phyloP scores from a whole-genome alignment of 139 green algal genomes.

The Monoraphidium neglectum region DNA sequence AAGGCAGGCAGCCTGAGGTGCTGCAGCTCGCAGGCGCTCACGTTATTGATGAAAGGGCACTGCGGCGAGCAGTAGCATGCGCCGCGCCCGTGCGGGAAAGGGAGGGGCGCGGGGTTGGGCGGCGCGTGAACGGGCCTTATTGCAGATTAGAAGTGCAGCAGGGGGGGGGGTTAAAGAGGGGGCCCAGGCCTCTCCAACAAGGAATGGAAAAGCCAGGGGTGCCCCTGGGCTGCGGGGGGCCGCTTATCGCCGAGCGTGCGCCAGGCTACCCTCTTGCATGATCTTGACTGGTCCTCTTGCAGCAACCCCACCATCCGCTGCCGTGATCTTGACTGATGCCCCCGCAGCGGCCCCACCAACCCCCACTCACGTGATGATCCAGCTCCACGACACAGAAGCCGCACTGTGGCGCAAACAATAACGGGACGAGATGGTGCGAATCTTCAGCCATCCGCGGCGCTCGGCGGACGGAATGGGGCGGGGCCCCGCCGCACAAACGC shows the following conservation, averaged over 20 bases:
- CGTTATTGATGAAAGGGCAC: background rate
- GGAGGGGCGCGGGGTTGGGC: background rate
- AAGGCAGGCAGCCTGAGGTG: too few relatives aligned
- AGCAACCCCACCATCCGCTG: too few relatives aligned
- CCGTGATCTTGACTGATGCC: too few relatives aligned
- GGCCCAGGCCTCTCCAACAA: background rate
- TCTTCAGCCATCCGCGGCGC: too few relatives aligned
- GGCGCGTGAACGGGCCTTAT: background rate
- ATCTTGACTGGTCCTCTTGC: background rate
- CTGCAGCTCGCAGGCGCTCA: too few relatives aligned
- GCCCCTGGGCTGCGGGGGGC: background rate
- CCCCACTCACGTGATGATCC: slow-evolving; percentile 60
- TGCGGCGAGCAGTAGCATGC: background rate
- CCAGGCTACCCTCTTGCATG: background rate
- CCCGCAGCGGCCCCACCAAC: slow-evolving; percentile 4
- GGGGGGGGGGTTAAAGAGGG: too few relatives aligned
- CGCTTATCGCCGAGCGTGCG: background rate
- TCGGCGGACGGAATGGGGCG: too few relatives aligned
- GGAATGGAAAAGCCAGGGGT: background rate
- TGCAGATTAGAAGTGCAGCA: background rate
- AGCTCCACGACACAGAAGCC: slow-evolving; percentile 47
- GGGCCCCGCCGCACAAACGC: too few relatives aligned
- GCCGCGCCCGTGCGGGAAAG: background rate
- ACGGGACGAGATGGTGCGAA: too few relatives aligned
- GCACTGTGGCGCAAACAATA: too few relatives aligned